Base-by-base conservation (phyloP, 129 eudicot species). In the Calendula officinalis region DNA sequence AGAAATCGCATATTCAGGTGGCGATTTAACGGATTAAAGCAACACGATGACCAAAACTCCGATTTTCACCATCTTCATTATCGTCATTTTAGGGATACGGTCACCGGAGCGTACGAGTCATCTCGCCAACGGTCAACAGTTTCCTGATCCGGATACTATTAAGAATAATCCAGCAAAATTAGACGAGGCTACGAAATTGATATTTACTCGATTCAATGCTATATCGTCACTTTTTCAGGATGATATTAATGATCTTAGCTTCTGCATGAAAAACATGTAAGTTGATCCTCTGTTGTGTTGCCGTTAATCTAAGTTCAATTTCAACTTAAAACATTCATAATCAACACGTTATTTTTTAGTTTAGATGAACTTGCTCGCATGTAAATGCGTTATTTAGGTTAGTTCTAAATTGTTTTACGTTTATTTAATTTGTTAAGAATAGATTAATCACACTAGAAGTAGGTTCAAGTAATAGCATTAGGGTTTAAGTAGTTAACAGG, bases 241-340 rank as follows among this genome's bases (percentile, higher is more conserved):
- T 0, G 89, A 88, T 36, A 2, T 17, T 5, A 54, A 68, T 41
- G 75, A 72, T 32, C 66, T 88, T 27, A 61, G 75, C 10, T 85
- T 63, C 73, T 88, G 96, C 72, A 85, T 88, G 40, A 69, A 54
- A 38, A 54, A 88, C 55, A 78, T 80, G 96, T 84, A 74, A 77
- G 78, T 6, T 33, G 22, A 8, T 61, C 52, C 12, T 1, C 6
- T 4, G 6, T 65, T 30, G 11, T 3, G 5, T 50, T 37, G 34
- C 14, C 17, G 32, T 55, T 11, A 34, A 40, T 41, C 38, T 3
- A 9, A 49, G 6, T 47, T 41, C 38, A 62, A 27, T 40, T 68
- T 22, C 30, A 22, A 22, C 30, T 22, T 0, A 22, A 42, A 36
- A 43, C 7, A 13, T 47, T 0, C 44, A 11, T 32, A 5, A 7